Base-by-base conservation (phyloP, 768 basidiomycete species). In the Neoboletus subvelutipes region DNA sequence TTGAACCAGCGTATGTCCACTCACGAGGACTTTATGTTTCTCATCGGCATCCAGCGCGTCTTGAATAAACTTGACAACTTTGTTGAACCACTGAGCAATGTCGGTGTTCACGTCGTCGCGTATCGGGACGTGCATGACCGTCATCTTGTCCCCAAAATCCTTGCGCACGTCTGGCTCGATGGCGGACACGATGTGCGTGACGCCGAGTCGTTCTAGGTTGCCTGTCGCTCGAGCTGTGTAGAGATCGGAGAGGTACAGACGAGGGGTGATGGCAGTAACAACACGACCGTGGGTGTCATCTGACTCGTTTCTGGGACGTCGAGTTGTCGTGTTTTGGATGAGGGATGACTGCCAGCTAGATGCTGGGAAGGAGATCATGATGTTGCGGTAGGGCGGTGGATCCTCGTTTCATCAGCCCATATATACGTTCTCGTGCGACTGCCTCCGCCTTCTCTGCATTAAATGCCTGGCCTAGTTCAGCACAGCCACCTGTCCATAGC, bases 131-230 rank as follows among this genome's bases (percentile, higher is more conserved):
- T 84, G 85, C 57, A 91, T 69, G 24, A 65, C 73, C 22, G 72
- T 69, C 54, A 88, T 77, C 2, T 22, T 54, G 15, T 55, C 50
- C 10, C 64, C 65, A 22, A 74, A 69, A 11, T 62, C 61, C 45
- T 46, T 54, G 39, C 61, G 50, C 40, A 70, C 26, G 20, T 72
- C 72, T 36, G 72, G 60, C 54, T 90, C 87, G 45, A 90, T 58
- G 33, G 86, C 79, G 26, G 85, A 87, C 28, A 92, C 70, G 57
- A 92, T 74, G 72, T 92, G 90, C 1, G 90, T 92, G 60, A 90
- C 82, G 13, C 86, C 86, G 7, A 89, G 78, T 22, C 71, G 71
- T 12, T 62, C 56, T n/a, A 90, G 74, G 54, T 77, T 76, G 5
- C 76, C 74, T 12, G 67, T 68, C 64, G 83, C 71, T 26, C 68